phyloP scores from a whole-genome alignment of 2,329 filamentous ascomycete genomes.

The Purpureocillium takamizusanense region DNA sequence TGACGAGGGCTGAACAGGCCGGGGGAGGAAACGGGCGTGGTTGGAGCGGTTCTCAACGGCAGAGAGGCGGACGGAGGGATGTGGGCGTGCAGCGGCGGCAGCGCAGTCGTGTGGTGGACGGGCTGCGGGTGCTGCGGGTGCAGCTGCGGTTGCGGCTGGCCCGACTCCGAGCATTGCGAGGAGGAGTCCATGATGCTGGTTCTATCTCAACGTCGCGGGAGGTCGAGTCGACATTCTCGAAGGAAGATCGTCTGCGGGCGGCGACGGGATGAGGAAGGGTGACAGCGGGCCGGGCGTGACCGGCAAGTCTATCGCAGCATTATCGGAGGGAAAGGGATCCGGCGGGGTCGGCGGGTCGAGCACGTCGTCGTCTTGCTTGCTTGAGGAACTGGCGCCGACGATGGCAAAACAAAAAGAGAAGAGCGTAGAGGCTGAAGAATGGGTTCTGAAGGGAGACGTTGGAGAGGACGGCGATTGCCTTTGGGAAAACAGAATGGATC shows the following conservation, averaged over 20 bases:
- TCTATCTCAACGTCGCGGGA: slow-evolving; percentile 1
- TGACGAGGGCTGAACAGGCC: slow-evolving; percentile 51
- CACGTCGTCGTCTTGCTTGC: not conserved
- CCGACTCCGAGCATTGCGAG: slow-evolving; percentile 2
- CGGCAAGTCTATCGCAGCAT: slow-evolving; percentile 9
- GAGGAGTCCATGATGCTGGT: slow-evolving; percentile 9
- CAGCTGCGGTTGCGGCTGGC: slow-evolving; percentile 2
- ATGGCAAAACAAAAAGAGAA: not conserved
- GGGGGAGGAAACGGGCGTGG: slow-evolving; percentile 51
- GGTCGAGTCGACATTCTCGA: slow-evolving; percentile 9
- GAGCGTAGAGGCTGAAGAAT: not conserved
- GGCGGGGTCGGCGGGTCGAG: not conserved
- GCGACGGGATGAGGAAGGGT: slow-evolving; percentile 4
- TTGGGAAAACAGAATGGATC: not conserved
- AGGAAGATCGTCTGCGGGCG: slow-evolving; percentile 1
- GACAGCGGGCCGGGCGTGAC: slow-evolving; percentile 2
- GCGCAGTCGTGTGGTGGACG: slow-evolving; percentile 5
- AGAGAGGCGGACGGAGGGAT: slow-evolving; percentile 27
- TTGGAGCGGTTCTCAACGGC: slow-evolving; percentile 39
- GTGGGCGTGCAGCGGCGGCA: slow-evolving; percentile 19
- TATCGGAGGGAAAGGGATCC: not conserved
- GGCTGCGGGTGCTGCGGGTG: slow-evolving; percentile 1
- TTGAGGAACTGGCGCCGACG: not conserved
- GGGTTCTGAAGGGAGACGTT: not conserved
- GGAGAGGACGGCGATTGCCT: too few relatives aligned